Conservation (phyloP, 2,329 filamentous ascomycete genomes). For the Trichophyton verrucosum region DNA sequence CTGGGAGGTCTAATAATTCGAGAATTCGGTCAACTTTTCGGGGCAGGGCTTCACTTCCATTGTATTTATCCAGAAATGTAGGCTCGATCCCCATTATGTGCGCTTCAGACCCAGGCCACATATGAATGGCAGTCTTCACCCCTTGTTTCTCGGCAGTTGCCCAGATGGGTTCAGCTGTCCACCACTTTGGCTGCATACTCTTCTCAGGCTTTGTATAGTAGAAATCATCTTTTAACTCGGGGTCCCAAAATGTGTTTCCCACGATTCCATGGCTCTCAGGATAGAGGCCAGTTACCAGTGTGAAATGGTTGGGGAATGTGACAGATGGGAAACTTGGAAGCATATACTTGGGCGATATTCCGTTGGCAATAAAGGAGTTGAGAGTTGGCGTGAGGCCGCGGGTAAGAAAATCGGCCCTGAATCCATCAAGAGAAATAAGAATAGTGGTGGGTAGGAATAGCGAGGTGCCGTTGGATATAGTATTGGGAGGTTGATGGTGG, state of each 20-base stretch:
- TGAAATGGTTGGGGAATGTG: constrained; percentile 95
- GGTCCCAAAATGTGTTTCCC: constrained; percentile 91
- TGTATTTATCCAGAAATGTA: constrained; percentile 71
- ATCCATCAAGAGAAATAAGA: constrained; percentile 86
- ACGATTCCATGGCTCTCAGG: constrained; percentile 89
- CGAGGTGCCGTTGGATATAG: constrained; percentile 67
- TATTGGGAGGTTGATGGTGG: constrained; percentile 14
- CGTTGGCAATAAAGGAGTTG: constrained; percentile 63
- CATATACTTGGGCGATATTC: constrained; percentile 88
- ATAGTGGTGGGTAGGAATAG: constrained; percentile 86
- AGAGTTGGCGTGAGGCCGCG: constrained; percentile 73
- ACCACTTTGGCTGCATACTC: constrained; percentile 82
- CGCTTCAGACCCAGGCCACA: constrained; percentile 97
- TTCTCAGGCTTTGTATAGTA: constrained; percentile 66
- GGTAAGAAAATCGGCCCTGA: constrained; percentile 83
- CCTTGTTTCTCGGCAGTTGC: constrained; percentile 76
- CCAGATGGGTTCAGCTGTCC: constrained; percentile 90
- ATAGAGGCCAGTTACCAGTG: constrained; percentile 79
- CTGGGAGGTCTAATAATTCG: constrained; percentile 72
- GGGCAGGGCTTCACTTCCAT: constrained; percentile 59
- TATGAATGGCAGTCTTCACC: constrained; percentile 72
- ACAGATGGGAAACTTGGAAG: constrained; percentile 87
- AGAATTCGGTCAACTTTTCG: constrained; percentile 70
- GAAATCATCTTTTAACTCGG: constrained; percentile 62
- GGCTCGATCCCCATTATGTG: constrained; percentile 64